These are phyloP conservation scores for Niebla homalea DNA, from an alignment of 495 filamentous ascomycete species.

Conservation along the genomic window DNA sequence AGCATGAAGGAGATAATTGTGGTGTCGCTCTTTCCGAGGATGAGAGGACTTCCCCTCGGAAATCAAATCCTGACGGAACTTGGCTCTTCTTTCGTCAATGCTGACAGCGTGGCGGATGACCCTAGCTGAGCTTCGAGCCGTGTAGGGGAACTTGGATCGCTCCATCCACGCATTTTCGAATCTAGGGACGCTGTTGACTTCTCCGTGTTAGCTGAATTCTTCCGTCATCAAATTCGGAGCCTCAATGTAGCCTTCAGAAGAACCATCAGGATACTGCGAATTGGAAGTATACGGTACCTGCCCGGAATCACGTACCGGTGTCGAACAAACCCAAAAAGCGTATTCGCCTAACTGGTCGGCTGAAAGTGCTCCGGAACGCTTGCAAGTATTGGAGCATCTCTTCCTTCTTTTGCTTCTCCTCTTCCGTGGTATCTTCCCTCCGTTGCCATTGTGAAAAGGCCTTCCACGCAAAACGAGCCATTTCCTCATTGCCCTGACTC, in stretches of 20 bases:
- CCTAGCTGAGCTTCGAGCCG: slow-evolving; percentile 60
- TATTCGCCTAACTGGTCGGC: slow-evolving; percentile 60
- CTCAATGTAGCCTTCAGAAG: not conserved
- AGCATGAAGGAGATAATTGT: slow-evolving; percentile 29
- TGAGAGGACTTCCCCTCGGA: slow-evolving; percentile 37
- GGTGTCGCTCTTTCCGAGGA: slow-evolving; percentile 21
- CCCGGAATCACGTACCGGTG: slow-evolving; percentile 21
- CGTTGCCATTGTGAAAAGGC: slow-evolving; percentile 78
- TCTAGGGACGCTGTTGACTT: slow-evolving; percentile 66
- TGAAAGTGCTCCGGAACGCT: slow-evolving; percentile 75
- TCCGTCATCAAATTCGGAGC: not conserved
- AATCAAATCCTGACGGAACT: slow-evolving; percentile 57
- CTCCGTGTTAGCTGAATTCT: slow-evolving; percentile 12
- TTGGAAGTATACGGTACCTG: not conserved
- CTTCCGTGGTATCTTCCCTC: slow-evolving; percentile 40
- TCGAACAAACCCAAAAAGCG: slow-evolving; percentile 59
- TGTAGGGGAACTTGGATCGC: slow-evolving; percentile 69
- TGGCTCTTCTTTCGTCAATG: slow-evolving; percentile 66
- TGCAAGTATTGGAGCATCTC: slow-evolving; percentile 67
- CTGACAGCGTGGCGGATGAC: slow-evolving; percentile 60
- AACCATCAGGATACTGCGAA: not conserved
- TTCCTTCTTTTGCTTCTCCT: slow-evolving; percentile 46
- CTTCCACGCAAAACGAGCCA: slow-evolving; percentile 77
- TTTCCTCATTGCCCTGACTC: slow-evolving; percentile 74
- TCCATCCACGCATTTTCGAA: slow-evolving; percentile 84